Evolutionary conservation across 2,329 filamentous ascomycete genomes (phyloP).

Genomic region (Fusarium nygamai): DNA sequence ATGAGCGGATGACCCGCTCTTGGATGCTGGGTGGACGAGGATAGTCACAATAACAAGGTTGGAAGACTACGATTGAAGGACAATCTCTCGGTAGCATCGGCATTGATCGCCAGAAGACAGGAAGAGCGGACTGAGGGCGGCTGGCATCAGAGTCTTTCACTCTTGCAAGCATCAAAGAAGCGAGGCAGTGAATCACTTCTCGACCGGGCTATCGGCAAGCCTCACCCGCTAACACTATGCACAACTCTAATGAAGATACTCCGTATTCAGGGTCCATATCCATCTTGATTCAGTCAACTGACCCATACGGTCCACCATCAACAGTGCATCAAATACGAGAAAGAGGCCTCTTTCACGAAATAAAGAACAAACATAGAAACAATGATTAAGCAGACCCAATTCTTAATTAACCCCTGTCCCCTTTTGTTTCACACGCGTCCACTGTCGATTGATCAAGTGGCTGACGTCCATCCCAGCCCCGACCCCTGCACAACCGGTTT

Average conservation of each 20-base stretch:
- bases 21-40: neutral
- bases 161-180: neutral
- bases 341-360: slow-evolving; percentile 25
- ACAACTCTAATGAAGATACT: slow-evolving; percentile 17
- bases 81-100: neutral
- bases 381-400: slow-evolving; percentile 9
- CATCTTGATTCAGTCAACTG: neutral
- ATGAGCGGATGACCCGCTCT: slow-evolving; percentile 24
- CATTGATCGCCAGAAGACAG: neutral
- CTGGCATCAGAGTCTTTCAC: neutral
- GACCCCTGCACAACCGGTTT: slow-evolving; percentile 34
- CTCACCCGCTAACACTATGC: neutral
- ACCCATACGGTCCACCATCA: slow-evolving; percentile 5
- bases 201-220: neutral
- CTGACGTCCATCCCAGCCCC: slow-evolving; percentile 9
- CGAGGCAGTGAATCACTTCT: neutral
- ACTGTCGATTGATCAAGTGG: slow-evolving; percentile 22
- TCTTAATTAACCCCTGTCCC: neutral
- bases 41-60: slow-evolving; percentile 9
- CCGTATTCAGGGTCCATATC: slow-evolving; percentile 30
- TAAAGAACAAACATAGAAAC: slow-evolving; percentile 23
- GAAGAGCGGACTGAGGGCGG: neutral
- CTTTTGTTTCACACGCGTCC: slow-evolving; percentile 27
- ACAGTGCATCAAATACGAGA: slow-evolving; percentile 18
- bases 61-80: neutral